Evolutionary conservation across 2,329 filamentous ascomycete genomes (phyloP).

Genomic region (Tolypocladium paradoxum): DNA sequence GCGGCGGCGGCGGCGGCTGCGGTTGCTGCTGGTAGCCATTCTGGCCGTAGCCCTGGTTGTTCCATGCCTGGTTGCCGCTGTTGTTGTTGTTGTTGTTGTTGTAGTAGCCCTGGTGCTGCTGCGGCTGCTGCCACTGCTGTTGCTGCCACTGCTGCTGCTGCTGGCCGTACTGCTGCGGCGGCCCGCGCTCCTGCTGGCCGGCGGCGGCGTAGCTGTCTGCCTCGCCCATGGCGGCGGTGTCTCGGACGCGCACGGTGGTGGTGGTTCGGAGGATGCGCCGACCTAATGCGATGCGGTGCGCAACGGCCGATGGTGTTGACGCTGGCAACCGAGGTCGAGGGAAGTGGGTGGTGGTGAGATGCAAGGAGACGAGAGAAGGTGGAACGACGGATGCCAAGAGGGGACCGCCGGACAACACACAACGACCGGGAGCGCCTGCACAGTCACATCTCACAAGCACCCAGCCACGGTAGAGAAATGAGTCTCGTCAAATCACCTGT

Average conservation of each 20-base stretch:
- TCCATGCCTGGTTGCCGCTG: conserved; percentile 7
- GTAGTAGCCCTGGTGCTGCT: conserved; percentile 4
- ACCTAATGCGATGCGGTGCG: neutral
- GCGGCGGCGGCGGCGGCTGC: conserved; percentile 10
- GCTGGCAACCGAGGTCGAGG: neutral
- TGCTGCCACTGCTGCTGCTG: conserved; percentile 6
- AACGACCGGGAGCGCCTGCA: too few species aligned
- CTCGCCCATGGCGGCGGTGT: conserved; percentile 20
- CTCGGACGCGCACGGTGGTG: neutral
- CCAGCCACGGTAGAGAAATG: too few species aligned
- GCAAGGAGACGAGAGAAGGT: neutral
- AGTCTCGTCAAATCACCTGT: too few species aligned
- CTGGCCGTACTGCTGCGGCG: conserved; percentile 11
- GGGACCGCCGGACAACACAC: neutral
- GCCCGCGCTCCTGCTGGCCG: conserved; percentile 8
- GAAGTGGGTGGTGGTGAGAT: neutral
- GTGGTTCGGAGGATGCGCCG: neutral
- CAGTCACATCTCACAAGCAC: too few species aligned
- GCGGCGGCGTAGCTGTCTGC: conserved; percentile 20
- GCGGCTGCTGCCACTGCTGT: conserved; percentile 8
- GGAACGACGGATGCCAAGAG: neutral
- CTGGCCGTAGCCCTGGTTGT: conserved; percentile 8
- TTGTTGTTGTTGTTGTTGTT: conserved; percentile 12
- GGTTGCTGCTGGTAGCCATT: conserved; percentile 9
- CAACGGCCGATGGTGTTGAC: neutral